Percentiles rank a stretch among this genome's conserved stretches.
These are phyloP conservation scores for Sporothrix curviconia DNA, from an alignment of 2,329 filamentous ascomycete species.

Conservation along the genomic window DNA sequence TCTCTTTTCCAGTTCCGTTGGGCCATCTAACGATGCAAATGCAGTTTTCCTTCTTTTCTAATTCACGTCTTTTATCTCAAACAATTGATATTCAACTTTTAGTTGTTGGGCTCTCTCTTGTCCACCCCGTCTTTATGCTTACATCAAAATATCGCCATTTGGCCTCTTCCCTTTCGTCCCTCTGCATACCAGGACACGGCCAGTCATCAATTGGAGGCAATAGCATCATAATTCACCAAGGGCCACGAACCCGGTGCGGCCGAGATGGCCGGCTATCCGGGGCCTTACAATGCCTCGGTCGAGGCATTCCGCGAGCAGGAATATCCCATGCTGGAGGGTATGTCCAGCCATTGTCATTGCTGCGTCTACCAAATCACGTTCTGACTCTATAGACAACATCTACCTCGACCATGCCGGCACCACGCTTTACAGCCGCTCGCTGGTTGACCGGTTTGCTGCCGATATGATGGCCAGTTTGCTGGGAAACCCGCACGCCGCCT, in stretches of 20 bases:
- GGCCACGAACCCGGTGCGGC: neutral
- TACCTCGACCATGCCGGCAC: conserved; percentile 96
- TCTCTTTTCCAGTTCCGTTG: neutral
- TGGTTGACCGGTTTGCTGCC: conserved; percentile 71
- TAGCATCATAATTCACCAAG: too few species aligned
- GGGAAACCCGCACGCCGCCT: conserved; percentile 88
- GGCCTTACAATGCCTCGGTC: conserved; percentile 51
- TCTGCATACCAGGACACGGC: neutral
- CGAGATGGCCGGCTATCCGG: neutral
- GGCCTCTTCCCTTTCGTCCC: neutral
- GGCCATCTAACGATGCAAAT: neutral
- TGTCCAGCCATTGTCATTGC: too few species aligned
- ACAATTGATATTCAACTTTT: neutral
- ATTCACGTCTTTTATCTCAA: neutral
- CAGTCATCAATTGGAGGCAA: too few species aligned
- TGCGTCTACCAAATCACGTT: neutral
- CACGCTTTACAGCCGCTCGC: conserved; percentile 72
- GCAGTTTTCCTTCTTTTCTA: neutral
- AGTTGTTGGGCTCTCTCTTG: neutral
- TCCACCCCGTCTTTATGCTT: neutral
- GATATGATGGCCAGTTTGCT: conserved; percentile 75
- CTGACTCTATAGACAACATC: conserved; percentile 50
- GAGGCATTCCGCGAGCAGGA: conserved; percentile 53
- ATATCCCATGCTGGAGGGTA: conserved; percentile 65
- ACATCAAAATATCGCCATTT: neutral